phyloP scores from a whole-genome alignment of 352 stramenopile species.

The Phytophthora niederhauseri region DNA sequence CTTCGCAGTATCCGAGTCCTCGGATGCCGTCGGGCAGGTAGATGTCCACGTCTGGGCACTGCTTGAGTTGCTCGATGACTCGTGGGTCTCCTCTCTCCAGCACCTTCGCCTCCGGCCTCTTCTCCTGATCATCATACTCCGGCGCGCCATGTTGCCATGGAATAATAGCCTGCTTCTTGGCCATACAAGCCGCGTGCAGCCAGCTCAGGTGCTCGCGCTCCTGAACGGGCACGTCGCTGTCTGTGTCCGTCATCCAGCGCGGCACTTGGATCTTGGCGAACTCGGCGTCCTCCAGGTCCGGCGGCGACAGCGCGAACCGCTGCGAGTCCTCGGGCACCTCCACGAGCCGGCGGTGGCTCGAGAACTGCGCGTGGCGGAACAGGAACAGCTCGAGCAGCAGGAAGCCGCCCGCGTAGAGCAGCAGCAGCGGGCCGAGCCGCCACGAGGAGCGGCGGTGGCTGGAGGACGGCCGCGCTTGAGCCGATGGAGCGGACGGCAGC shows the following conservation, averaged over 20 bases:
- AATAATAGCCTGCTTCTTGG: conserved; percentile 33
- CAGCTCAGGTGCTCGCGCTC: conserved; percentile 42
- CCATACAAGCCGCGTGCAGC: conserved; percentile 33
- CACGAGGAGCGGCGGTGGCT: neutral
- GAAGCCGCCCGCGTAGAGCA: conserved; percentile 26
- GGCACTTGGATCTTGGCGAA: conserved; percentile 25
- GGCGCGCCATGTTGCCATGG: conserved; percentile 36
- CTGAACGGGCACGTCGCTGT: conserved; percentile 25
- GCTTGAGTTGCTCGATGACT: conserved; percentile 35
- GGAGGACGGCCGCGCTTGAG: neutral
- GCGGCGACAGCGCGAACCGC: conserved; percentile 21
- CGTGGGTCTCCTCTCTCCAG: conserved; percentile 33
- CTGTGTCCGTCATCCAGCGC: conserved; percentile 34
- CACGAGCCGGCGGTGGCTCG: conserved; percentile 19
- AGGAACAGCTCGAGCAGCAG: conserved; percentile 23
- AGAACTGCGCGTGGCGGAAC: conserved; percentile 16
- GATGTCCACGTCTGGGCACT: conserved; percentile 54
- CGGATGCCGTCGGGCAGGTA: conserved; percentile 44
- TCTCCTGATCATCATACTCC: conserved; percentile 8
- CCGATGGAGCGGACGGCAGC: neutral
- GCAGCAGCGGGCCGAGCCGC: conserved; percentile 22
- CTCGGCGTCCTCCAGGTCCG: conserved; percentile 25
- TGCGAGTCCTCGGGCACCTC: conserved; percentile 22
- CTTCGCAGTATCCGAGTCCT: conserved; percentile 55
- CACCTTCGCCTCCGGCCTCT: conserved; percentile 12